phyloP scores from a whole-genome alignment of 495 filamentous ascomycete species.

The Aspergillus panamensis region DNA sequence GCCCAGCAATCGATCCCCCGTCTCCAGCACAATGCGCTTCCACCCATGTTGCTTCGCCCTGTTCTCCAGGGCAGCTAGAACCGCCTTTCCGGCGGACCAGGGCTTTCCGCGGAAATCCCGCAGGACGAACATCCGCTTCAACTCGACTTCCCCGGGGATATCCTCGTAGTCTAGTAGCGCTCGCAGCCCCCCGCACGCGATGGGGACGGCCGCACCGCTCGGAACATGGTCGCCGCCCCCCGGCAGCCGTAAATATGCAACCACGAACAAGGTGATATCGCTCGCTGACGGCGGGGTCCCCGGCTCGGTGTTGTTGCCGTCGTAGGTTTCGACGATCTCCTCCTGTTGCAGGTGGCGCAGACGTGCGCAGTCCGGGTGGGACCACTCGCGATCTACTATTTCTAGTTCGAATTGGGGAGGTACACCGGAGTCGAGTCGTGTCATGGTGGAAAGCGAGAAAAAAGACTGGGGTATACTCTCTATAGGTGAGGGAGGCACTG shows the following conservation, averaged over 20 bases:
- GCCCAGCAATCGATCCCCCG: neutral
- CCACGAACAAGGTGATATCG: neutral
- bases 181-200: neutral
- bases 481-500: too few species aligned
- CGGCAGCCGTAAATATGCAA: neutral
- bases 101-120: neutral
- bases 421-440: too few species aligned
- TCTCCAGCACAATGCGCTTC: conserved; percentile 2
- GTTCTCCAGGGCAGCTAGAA: neutral
- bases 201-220: neutral
- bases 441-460: too few species aligned
- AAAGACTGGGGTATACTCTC: too few species aligned
- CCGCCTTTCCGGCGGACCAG: neutral
- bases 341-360: neutral
- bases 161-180: neutral
- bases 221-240: too few species aligned
- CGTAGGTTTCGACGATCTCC: neutral
- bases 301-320: neutral
- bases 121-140: conserved; percentile 1
- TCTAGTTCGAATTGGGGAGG: neutral
- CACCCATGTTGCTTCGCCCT: neutral
- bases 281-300: neutral
- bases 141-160: neutral
- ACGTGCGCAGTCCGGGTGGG: neutral
- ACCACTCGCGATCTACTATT: neutral